Evolutionary conservation across 495 filamentous ascomycete genomes (phyloP).

Genomic region (Entonaema liquescens): DNA sequence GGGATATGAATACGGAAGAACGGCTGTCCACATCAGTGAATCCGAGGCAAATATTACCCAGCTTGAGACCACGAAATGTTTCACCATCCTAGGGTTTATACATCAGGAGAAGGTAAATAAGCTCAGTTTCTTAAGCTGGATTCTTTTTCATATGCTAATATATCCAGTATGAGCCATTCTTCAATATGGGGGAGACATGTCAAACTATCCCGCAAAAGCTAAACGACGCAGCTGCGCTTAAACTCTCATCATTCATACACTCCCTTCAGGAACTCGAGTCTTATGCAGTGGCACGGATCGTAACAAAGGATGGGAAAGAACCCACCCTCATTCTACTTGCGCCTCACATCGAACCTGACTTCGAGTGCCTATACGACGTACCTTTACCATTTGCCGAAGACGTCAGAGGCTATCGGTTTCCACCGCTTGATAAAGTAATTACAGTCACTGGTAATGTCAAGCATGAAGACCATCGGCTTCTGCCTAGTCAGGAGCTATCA

Average conservation of each 20-base stretch:
- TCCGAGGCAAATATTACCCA: constrained; percentile 84
- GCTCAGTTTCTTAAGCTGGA: background rate
- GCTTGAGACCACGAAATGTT: constrained; percentile 74
- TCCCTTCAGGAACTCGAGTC: constrained; percentile 85
- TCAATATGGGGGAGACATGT: constrained; percentile 80
- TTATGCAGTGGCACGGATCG: constrained; percentile 88
- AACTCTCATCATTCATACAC: constrained; percentile 89
- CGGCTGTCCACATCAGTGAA: constrained; percentile 86
- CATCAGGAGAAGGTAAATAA: constrained; percentile 70
- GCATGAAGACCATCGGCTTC: constrained; percentile 79
- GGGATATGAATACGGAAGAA: constrained; percentile 93
- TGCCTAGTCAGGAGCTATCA: constrained; percentile 78
- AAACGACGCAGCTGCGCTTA: constrained; percentile 79
- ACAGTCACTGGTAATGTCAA: constrained; percentile 89
- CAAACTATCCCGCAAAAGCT: constrained; percentile 75
- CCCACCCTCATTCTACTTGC: constrained; percentile 84
- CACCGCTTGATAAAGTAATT: constrained; percentile 85
- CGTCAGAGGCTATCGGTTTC: constrained; percentile 85
- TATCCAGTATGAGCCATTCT: constrained; percentile 79
- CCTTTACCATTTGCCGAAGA: constrained; percentile 97
- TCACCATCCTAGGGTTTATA: constrained; percentile 90
- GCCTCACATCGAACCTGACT: constrained; percentile 80
- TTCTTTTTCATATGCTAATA: constrained; percentile 21
- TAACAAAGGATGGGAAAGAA: constrained; percentile 78
- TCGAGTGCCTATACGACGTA: constrained; percentile 88